Percentiles rank a stretch among this genome's conserved stretches.
Conservation (phyloP, 2,329 filamentous ascomycete species). For the Colletotrichum sp. region DNA sequence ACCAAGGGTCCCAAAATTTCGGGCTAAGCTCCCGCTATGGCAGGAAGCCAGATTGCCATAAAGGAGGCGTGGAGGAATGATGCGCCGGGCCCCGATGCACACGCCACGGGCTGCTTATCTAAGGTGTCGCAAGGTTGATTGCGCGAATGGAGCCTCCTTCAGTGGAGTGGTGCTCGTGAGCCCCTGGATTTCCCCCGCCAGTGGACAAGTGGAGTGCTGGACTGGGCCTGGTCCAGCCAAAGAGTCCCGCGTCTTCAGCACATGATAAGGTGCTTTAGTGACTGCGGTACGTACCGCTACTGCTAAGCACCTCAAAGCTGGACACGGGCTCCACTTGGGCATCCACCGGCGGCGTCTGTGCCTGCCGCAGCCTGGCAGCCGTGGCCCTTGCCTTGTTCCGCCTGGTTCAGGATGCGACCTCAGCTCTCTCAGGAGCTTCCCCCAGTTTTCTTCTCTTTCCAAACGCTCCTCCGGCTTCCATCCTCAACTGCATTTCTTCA, state of each 20-base stretch:
- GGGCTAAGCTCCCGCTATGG: constrained; percentile 15
- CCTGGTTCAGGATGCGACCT: constrained; percentile 17
- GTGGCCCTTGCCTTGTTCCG: constrained; percentile 6
- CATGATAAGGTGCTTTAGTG: not conserved
- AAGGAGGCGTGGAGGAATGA: constrained; percentile 20
- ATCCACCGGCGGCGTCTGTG: constrained; percentile 14
- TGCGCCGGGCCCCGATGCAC: constrained; percentile 12
- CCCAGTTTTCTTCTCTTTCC: constrained; percentile 20
- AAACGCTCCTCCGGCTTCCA: constrained; percentile 1
- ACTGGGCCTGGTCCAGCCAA: not conserved
- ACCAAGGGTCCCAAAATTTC: constrained; percentile 17
- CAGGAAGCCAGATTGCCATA: constrained; percentile 24
- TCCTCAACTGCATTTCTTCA: constrained; percentile 3
- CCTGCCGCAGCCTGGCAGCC: constrained; percentile 12
- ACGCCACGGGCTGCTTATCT: constrained; percentile 5
- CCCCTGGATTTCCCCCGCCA: constrained; percentile 1
- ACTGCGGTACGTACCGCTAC: not conserved
- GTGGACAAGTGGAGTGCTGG: not conserved
- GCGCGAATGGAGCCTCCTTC: not conserved
- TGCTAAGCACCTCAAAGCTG: not conserved
- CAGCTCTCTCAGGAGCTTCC: constrained; percentile 21
- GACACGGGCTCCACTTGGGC: not conserved
- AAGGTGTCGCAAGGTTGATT: not conserved
- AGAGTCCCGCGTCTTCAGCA: not conserved
- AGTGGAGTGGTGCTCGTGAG: not conserved